A percentile compares a stretch with the other conserved stretches of the same genome.
These are phyloP conservation scores for Cymbidium sinense DNA, from an alignment of 106 monocot species.

Conservation along the genomic window DNA sequence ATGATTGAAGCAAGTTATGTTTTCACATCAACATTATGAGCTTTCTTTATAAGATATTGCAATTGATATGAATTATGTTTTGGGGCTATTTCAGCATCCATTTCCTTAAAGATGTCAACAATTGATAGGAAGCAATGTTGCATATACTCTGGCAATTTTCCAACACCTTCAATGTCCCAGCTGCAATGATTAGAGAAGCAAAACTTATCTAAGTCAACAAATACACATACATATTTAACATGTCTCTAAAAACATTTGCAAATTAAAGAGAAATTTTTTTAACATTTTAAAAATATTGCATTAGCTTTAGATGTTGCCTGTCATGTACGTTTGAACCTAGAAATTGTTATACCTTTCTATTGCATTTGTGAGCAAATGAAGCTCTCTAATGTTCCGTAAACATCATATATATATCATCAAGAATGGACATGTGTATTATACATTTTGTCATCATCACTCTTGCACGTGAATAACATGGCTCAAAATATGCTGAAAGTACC, in stretches of 20 bases:
- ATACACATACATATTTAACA: neutral
- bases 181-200: neutral
- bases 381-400: slow-evolving; percentile 5
- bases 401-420: slow-evolving; percentile 12
- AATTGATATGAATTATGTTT: neutral
- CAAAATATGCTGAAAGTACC: slow-evolving; percentile 9
- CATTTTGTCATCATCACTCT: slow-evolving; percentile 13
- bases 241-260: no score
- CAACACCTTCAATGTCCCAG: neutral
- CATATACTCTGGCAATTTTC: neutral
- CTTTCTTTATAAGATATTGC: neutral
- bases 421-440: neutral
- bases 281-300: neutral
- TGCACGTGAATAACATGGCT: slow-evolving; percentile 10
- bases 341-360: neutral
- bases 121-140: neutral
- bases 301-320: neutral
- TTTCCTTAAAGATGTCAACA: neutral
- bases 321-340: neutral
- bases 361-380: neutral
- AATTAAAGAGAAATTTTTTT: neutral
- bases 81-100: neutral
- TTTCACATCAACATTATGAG: neutral
- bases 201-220: neutral
- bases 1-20: neutral